Conservation (phyloP, 2,329 filamentous ascomycete genomes). For the Rosellinia necatrix region DNA sequence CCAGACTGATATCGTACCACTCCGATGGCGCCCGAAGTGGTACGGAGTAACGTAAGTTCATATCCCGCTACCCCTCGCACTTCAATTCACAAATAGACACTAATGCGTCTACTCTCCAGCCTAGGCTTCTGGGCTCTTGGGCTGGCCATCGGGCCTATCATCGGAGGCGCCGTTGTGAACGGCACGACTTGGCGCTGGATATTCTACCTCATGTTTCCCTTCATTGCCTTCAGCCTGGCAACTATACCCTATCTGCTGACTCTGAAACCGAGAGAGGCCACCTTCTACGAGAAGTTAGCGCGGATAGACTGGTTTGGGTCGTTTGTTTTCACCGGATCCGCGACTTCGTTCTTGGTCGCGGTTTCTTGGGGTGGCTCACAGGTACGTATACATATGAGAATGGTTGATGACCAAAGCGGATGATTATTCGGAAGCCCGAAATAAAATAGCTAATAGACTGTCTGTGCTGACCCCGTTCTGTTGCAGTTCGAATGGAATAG, state of each 20-base stretch:
- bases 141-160: slow-evolving; percentile 24
- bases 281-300: slow-evolving; percentile 41
- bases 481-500: slow-evolving; percentile 24
- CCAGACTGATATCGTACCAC: slow-evolving; percentile 49
- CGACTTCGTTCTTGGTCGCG: slow-evolving; percentile 51
- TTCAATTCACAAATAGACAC: background rate
- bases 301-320: slow-evolving; percentile 54
- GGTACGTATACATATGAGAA: slow-evolving; percentile 25
- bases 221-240: slow-evolving; percentile 47
- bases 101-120: background rate
- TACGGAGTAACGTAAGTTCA: slow-evolving; percentile 45
- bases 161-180: slow-evolving; percentile 25
- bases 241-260: slow-evolving; percentile 49
- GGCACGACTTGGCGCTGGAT: slow-evolving; percentile 30
- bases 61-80: too few species aligned
- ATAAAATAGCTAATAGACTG: too few species aligned
- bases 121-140: slow-evolving; percentile 28
- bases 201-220: slow-evolving; percentile 51
- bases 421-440: too few species aligned
- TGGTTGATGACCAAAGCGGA: background rate
- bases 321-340: slow-evolving; percentile 49
- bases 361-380: slow-evolving; percentile 51
- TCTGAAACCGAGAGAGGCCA: slow-evolving; percentile 41
- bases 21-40: slow-evolving; percentile 48
- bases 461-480: slow-evolving; percentile 10